Evolutionary conservation across 2,329 filamentous ascomycete species (phyloP).

Genomic region (Claviceps pusilla): DNA sequence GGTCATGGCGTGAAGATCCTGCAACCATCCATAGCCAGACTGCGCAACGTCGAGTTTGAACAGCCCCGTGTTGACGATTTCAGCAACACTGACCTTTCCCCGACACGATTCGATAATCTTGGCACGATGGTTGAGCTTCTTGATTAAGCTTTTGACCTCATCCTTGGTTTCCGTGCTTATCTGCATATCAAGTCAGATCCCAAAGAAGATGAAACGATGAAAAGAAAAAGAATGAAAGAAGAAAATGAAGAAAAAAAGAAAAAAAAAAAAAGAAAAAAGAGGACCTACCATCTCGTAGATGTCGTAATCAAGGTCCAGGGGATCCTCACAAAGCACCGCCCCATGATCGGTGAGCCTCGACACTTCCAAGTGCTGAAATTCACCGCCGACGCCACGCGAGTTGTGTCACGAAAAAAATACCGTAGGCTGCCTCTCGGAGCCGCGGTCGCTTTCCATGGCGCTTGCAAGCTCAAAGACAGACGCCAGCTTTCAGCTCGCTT

Average conservation of each 20-base stretch:
- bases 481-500: conserved; percentile 7
- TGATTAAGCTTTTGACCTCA: conserved; percentile 37
- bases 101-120: conserved; percentile 47
- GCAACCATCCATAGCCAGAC: conserved; percentile 53
- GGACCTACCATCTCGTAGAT: too few species aligned
- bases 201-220: too few species aligned
- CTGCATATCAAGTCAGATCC: conserved; percentile 10
- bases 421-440: conserved; percentile 7
- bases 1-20: conserved; percentile 54
- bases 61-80: conserved; percentile 49
- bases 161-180: conserved; percentile 24
- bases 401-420: conserved; percentile 20
- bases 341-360: conserved; percentile 7
- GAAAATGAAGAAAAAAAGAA: neutral
- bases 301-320: too few species aligned
- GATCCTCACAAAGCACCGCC: conserved; percentile 5
- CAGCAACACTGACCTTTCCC: conserved; percentile 42
- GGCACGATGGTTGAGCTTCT: conserved; percentile 49
- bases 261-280: too few species aligned
- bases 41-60: conserved; percentile 52
- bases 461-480: too few species aligned
- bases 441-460: conserved; percentile 8
- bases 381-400: conserved; percentile 17
- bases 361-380: conserved; percentile 6
- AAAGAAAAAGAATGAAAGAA: too few species aligned